Base-by-base conservation (phyloP, 768 basidiomycete genomes). In the Tylopilus sp. region DNA sequence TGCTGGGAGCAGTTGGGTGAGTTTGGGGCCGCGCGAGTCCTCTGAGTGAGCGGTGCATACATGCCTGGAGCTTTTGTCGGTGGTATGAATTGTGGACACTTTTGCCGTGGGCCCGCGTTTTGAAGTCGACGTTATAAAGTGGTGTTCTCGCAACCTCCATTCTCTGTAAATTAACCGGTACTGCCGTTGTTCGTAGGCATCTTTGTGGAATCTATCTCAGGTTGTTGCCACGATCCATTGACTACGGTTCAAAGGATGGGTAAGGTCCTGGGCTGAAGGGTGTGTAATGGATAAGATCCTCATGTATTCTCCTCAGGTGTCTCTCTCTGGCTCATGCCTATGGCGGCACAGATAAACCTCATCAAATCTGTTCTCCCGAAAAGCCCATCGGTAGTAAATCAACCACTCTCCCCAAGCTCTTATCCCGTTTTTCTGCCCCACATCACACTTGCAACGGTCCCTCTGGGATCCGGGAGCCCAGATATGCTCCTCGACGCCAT, bases 271-370 rank as follows among this genome's bases (percentile, higher is more conserved):
- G n/a, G 38, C 20, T 15, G 9, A 31, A 31, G 20, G 31, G 22
- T 48, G 12, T 22, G 42, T 39, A 21, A 15, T 3, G 5, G n/a
- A 25, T 41, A 23, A 33, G 28, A 21, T 42, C 2, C 33, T 51
- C 12, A 44, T 40, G 38, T 31, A 20, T 26, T 45, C 22, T 47
- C 35, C 56, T 21, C 41, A 86, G 85, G 83, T 12, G 59, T 81
- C 44, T 72, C 84, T 13, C 69, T 90, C 4, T 91, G 88, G 88
- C 76, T 91, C 26, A 81, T 90, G 13, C 85, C 88, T 6, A 60
- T 72, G 15, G 55, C 64, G n/a, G 48, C 60, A 9, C 76, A 80
- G 55, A 69, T 77, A 3, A 53, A 67, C 17, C 70, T 66, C 31
- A 71, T 91, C 21, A 63, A 69, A 56, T 67, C 59, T 11, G 57